Percentiles rank a stretch among this genome's conserved stretches.
These are phyloP conservation scores for Bocquillonia castaneifolia DNA, from an alignment of 441 rosid species.

Conservation along the genomic window DNA sequence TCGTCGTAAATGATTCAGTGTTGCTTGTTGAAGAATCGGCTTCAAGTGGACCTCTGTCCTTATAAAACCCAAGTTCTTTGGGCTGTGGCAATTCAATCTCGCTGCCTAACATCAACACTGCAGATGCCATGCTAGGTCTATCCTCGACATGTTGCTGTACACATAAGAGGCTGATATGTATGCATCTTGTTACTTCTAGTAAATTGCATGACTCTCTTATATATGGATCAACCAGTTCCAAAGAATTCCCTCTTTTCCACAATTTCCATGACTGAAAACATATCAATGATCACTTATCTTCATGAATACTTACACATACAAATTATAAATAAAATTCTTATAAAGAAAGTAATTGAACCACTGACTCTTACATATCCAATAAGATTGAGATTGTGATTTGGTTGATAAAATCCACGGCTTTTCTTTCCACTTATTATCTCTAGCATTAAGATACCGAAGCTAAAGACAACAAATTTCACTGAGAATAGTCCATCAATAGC, in stretches of 20 bases:
- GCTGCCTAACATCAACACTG: conserved; percentile 15
- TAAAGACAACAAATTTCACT: conserved; percentile 32
- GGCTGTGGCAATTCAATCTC: conserved; percentile 11
- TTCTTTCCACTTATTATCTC: conserved; percentile 27
- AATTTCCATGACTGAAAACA: conserved; percentile 39
- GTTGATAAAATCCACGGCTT: conserved; percentile 23
- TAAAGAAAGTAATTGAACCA: neutral
- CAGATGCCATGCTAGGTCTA: conserved; percentile 19
- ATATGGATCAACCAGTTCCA: conserved; percentile 30
- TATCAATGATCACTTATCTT: neutral
- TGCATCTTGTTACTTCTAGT: conserved; percentile 1
- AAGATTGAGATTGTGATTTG: conserved; percentile 19
- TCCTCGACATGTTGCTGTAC: conserved; percentile 11
- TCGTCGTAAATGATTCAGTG: neutral
- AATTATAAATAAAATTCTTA: neutral
- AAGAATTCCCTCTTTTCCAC: conserved; percentile 35
- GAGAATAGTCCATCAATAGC: conserved; percentile 20
- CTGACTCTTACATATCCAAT: conserved; percentile 21
- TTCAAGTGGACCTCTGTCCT: neutral
- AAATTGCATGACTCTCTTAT: neutral
- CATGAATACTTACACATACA: neutral
- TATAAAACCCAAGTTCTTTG: conserved; percentile 1
- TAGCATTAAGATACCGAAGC: conserved; percentile 29
- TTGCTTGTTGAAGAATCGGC: neutral
- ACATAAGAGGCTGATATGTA: conserved; percentile 10